A percentile compares a stretch with the other conserved stretches of the same genome.
Conservation (phyloP, 164 flowering plant species). For the Dillenia suffruticosa region DNA sequence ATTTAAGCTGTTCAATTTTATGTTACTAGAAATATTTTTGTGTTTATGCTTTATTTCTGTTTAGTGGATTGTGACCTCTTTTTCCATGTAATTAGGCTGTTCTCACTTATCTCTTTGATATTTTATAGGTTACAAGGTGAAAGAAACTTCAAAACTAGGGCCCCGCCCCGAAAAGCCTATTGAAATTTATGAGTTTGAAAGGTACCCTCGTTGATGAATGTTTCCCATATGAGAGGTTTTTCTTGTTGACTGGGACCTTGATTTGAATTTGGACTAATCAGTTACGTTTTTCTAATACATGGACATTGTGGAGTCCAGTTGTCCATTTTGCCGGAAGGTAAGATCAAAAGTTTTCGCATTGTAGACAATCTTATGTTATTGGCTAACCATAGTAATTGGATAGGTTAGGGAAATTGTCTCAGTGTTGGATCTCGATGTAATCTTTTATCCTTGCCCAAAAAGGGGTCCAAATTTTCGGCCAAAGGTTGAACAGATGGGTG, state of each 20-base stretch:
- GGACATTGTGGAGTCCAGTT: conserved; percentile 57
- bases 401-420: conserved; percentile 96
- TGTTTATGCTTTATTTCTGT: no score
- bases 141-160: conserved; percentile 86
- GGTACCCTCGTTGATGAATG: conserved; percentile 19
- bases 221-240: not conserved
- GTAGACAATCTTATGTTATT: not conserved
- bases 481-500: conserved; percentile 84
- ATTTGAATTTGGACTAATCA: conserved; percentile 6
- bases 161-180: conserved; percentile 94
- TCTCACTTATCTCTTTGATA: not conserved
- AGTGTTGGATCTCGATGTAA: conserved; percentile 85
- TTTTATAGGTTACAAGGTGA: conserved; percentile 52
- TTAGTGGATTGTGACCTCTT: not conserved
- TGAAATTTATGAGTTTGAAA: conserved; percentile 90
- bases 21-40: not conserved
- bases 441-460: conserved; percentile 93
- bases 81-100: not conserved
- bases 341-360: conserved; percentile 1
- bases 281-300: conserved; percentile 20
- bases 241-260: not conserved
- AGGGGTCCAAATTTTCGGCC: conserved; percentile 95
- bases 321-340: conserved; percentile 99
- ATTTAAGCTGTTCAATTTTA: not conserved
- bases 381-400: conserved; percentile 7